Evolutionary conservation across 2,329 filamentous ascomycete species (phyloP), one percentile per base, ranked within the genome.

Genomic region (Colletotrichum sp.): DNA sequence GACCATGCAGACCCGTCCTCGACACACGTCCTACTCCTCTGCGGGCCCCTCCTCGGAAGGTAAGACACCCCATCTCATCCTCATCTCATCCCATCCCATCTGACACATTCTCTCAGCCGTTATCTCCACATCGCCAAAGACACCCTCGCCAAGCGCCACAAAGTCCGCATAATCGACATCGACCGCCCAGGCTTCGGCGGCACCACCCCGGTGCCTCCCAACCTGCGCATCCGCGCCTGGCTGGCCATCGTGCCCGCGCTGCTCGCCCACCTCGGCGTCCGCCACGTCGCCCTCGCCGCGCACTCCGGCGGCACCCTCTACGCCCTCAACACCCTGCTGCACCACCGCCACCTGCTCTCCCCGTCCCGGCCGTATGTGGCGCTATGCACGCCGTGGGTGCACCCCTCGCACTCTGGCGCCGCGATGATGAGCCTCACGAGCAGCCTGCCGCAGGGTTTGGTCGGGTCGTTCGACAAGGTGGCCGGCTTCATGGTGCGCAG

Each of bases 101-200:
- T 36, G 16, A 29, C 16, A 29, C 7, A 22, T 36, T 2, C n/a
- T n/a, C n/a, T n/a, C 25, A 73, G 73, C 59, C 73, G 73, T 34
- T 32, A 59, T 29, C 29, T 82, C 79, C 81, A 83, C 55, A 69
- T 82, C 19, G 78, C 81, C 77, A 84, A 85, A 70, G 82, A 86
- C 69, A 71, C 77, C 3, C 72, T 84, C 5, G 84, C 84, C 19
- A 81, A 80, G 65, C 66, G 78, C 49, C 78, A 84, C 76, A 76
- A 79, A 25, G 77, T 86, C 25, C 83, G 84, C 36, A 79, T 86
- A 62, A 80, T 86, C 71, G 76, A 77, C 71, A 72, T 79, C 0
- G 84, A 86, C 74, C 77, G 84, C 8, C 84, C 85, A 0, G 84
- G 85, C 11, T 81, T 86, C 57, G 85, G 84, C 13, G 80, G 81